Evolutionary conservation across 495 filamentous ascomycete species (phyloP).

Genomic region (Aspergillus baeticus): DNA sequence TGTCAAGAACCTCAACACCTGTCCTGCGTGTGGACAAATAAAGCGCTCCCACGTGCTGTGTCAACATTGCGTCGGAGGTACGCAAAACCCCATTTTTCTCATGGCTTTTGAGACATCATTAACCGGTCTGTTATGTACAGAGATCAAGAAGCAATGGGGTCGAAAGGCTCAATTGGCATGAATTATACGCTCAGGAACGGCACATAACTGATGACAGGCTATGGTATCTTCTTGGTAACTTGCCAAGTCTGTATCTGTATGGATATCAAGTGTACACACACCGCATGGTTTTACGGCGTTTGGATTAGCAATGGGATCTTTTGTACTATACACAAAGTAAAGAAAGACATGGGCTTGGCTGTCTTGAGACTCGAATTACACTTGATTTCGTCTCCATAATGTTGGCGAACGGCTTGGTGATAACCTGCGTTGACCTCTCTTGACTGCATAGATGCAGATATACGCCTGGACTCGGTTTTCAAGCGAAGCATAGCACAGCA

Average conservation of each 20-base stretch:
- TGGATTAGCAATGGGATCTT: conserved; percentile 29
- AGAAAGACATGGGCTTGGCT: not conserved
- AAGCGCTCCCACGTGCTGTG: conserved; percentile 90
- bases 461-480: no score
- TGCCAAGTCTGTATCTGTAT: conserved; percentile 16
- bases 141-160: conserved; percentile 34
- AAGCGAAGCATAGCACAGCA: no score
- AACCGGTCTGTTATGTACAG: conserved; percentile 13
- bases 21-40: conserved; percentile 78
- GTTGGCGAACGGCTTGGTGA: no score
- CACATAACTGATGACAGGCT: conserved; percentile 1
- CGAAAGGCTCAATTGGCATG: conserved; percentile 20
- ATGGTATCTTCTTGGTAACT: not conserved
- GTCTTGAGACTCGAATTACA: no score
- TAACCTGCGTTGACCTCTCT: no score
- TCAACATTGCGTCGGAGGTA: conserved; percentile 76
- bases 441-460: no score
- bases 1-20: conserved; percentile 78
- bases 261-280: conserved; percentile 32
- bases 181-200: not conserved
- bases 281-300: conserved; percentile 46
- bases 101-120: not conserved
- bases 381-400: no score
- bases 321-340: not conserved
- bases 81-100: conserved; percentile 5